phyloP scores from a whole-genome alignment of 768 basidiomycete genomes.

The Suillus americanus region DNA sequence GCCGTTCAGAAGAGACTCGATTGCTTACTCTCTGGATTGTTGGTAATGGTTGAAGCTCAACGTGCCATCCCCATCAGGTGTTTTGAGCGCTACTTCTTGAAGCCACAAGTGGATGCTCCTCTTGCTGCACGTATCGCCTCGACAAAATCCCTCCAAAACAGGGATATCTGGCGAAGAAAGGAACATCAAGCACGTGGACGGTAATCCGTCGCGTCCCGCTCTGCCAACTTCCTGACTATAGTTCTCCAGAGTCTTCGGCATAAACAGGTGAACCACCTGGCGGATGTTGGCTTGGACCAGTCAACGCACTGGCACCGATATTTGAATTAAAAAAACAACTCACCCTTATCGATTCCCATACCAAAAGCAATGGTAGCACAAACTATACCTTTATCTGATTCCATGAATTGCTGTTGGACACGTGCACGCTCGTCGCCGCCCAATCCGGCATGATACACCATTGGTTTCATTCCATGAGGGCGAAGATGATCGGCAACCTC shows the following conservation, averaged over 20 bases:
- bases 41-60: constrained; percentile 42
- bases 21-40: constrained; percentile 37
- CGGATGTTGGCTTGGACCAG: constrained; percentile 30
- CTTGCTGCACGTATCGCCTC: constrained; percentile 47
- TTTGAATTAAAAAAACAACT: neutral
- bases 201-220: constrained; percentile 42
- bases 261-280: constrained; percentile 41
- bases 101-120: constrained; percentile 40
- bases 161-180: constrained; percentile 43
- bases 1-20: neutral
- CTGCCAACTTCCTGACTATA: constrained; percentile 47
- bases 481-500: constrained; percentile 33
- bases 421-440: constrained; percentile 32
- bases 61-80: constrained; percentile 35
- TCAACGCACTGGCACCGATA: neutral
- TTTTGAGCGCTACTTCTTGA: constrained; percentile 37
- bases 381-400: constrained; percentile 36
- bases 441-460: constrained; percentile 46
- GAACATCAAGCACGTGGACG: constrained; percentile 46
- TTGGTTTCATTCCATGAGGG: constrained; percentile 26
- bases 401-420: constrained; percentile 42
- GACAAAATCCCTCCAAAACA: constrained; percentile 46
- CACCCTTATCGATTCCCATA: constrained; percentile 45
- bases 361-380: constrained; percentile 47
- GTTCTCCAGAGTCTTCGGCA: constrained; percentile 48